phyloP scores from a whole-genome alignment of 2,329 filamentous ascomycete genomes.

The Neopestalotiopsis clavispora region DNA sequence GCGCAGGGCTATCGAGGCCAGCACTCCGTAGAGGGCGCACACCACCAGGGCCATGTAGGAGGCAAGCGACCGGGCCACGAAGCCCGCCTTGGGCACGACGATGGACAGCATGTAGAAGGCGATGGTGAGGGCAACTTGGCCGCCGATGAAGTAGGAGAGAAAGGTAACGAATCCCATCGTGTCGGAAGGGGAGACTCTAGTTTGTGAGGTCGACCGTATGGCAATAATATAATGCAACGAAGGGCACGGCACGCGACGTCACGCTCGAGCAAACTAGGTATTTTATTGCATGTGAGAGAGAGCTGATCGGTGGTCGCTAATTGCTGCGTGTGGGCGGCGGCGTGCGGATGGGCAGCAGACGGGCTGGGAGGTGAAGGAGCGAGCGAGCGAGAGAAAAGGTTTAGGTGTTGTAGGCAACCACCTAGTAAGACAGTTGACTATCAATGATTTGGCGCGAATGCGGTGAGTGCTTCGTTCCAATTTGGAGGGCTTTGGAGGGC shows the following conservation, averaged over 20 bases:
- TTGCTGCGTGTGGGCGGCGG: neutral
- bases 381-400: no score
- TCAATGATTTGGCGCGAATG: neutral
- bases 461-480: neutral
- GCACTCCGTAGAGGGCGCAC: slow-evolving; percentile 73
- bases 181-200: slow-evolving; percentile 1
- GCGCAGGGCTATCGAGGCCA: slow-evolving; percentile 74
- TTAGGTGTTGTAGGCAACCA: no score
- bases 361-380: neutral
- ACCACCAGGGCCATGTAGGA: slow-evolving; percentile 66
- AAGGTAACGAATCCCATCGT: slow-evolving; percentile 35
- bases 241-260: neutral
- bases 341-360: neutral
- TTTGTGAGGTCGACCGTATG: neutral
- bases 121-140: slow-evolving; percentile 56
- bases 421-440: no score
- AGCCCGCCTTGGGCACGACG: slow-evolving; percentile 63
- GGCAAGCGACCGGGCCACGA: slow-evolving; percentile 71
- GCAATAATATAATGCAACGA: neutral
- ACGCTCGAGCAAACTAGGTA: neutral
- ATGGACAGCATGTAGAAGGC: slow-evolving; percentile 67
- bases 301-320: neutral
- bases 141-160: slow-evolving; percentile 50
- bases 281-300: neutral
- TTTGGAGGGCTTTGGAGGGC: no score